A percentile compares a stretch with the other conserved stretches of the same genome.
phyloP scores from a whole-genome alignment of 805 yeast genomes.

The Metschnikowia dekortorum region DNA sequence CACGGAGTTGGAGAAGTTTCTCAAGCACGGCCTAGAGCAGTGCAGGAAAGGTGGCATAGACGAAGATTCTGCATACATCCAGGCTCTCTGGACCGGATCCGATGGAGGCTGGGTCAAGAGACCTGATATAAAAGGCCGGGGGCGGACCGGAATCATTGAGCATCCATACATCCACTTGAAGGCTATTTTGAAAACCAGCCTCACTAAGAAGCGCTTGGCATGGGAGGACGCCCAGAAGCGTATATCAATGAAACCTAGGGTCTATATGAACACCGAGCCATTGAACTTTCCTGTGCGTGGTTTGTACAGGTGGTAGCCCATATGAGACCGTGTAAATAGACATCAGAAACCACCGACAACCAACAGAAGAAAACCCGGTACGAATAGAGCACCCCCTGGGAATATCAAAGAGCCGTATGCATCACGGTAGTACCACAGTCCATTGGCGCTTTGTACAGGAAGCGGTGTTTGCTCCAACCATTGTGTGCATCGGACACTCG shows the following conservation, averaged over 20 bases:
- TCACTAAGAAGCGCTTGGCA: slow-evolving; percentile 55
- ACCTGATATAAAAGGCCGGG: slow-evolving; percentile 83
- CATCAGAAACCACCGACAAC: background rate
- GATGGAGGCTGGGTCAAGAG: slow-evolving; percentile 74
- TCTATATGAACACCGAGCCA: slow-evolving; percentile 42
- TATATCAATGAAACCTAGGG: slow-evolving; percentile 48
- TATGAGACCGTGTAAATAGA: background rate
- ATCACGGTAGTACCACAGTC: too few relatives aligned
- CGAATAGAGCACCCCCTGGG: too few relatives aligned
- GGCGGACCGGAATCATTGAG: slow-evolving; percentile 73
- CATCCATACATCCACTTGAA: slow-evolving; percentile 79
- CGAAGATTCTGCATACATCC: slow-evolving; percentile 61
- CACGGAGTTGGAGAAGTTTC: slow-evolving; percentile 69
- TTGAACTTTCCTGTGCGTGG: slow-evolving; percentile 40
- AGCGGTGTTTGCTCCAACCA: too few relatives aligned
- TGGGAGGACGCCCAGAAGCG: slow-evolving; percentile 54
- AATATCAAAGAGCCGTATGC: too few relatives aligned
- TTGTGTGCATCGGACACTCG: too few relatives aligned
- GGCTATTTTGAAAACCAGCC: slow-evolving; percentile 66
- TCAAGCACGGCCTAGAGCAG: slow-evolving; percentile 68
- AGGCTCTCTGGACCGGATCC: slow-evolving; percentile 86
- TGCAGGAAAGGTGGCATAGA: slow-evolving; percentile 57
- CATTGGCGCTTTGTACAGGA: too few relatives aligned
- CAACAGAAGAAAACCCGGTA: background rate
- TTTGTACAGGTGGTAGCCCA: slow-evolving; percentile 37